phyloP scores from a whole-genome alignment of 1,139 yeast species.

The Kodamaea suecica region DNA sequence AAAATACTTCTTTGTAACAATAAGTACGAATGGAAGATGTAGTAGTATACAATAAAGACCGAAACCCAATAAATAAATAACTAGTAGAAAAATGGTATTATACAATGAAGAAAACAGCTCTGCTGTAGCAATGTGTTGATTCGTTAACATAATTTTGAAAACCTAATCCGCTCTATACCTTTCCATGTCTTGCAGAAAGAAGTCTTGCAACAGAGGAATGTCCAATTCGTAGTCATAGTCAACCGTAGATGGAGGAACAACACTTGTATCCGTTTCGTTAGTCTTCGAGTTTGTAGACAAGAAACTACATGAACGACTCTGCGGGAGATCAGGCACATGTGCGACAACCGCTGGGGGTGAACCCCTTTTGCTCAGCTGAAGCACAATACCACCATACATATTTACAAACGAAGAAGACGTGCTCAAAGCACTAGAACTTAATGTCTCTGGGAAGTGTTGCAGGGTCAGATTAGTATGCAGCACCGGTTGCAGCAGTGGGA shows the following conservation, averaged over 20 bases:
- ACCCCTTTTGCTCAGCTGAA: conserved; percentile 1
- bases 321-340: neutral
- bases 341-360: neutral
- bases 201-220: conserved; percentile 14
- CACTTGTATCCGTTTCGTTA: conserved; percentile 5
- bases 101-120: neutral
- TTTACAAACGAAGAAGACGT: conserved; percentile 12
- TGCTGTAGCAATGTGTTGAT: neutral
- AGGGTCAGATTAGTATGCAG: conserved; percentile 8
- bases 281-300: neutral
- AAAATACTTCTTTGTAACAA: too few relatives aligned
- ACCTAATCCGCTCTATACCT: conserved; percentile 1
- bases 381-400: conserved; percentile 6
- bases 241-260: conserved; percentile 13
- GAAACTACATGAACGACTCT: conserved; percentile 2
- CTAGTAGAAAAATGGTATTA: conserved; percentile 1
- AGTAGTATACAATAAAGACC: conserved; percentile 4
- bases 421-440: conserved; percentile 4
- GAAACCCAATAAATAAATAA: conserved; percentile 4
- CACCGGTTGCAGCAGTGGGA: neutral
- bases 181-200: conserved; percentile 8
- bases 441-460: conserved; percentile 3
- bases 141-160: too few relatives aligned
- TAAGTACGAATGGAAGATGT: too few relatives aligned
- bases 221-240: conserved; percentile 16